A percentile compares a stretch with the other conserved stretches of the same genome.
phyloP scores from a whole-genome alignment of 805 yeast species.

The Metschnikowia aberdeeniae region DNA sequence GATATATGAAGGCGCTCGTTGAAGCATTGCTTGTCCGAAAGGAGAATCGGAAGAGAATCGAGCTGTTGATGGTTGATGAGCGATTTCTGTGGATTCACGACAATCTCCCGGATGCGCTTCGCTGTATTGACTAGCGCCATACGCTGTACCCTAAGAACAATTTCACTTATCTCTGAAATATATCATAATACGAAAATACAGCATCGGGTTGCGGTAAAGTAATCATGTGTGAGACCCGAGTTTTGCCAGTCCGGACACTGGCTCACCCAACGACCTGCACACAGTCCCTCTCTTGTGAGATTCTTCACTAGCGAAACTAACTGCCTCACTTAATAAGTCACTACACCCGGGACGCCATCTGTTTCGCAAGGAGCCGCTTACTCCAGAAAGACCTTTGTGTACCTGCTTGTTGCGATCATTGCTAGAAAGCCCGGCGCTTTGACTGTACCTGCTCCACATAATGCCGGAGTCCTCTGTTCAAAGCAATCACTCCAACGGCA shows the following conservation, averaged over 20 bases:
- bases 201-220: too few relatives aligned
- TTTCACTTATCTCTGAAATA: too few relatives aligned
- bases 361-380: neutral
- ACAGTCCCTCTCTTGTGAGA: neutral
- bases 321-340: conserved; percentile 2
- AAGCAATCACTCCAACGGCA: conserved; percentile 1
- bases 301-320: conserved; percentile 1
- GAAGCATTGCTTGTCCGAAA: conserved; percentile 36
- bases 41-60: conserved; percentile 27
- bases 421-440: neutral
- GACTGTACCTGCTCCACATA: neutral
- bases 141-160: too few relatives aligned
- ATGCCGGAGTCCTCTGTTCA: conserved; percentile 4
- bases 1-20: conserved; percentile 25
- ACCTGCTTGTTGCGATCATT: neutral
- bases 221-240: too few relatives aligned
- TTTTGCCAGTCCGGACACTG: too few relatives aligned
- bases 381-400: neutral
- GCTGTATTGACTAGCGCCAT: neutral
- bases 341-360: neutral
- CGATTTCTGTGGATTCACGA: conserved; percentile 26
- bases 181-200: too few relatives aligned
- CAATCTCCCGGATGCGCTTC: conserved; percentile 14
- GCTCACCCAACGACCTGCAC: neutral
- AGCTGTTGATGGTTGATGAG: conserved; percentile 14